These are phyloP conservation scores for Candida ulmi DNA, from an alignment of 805 yeast genomes.

Conservation along the genomic window DNA sequence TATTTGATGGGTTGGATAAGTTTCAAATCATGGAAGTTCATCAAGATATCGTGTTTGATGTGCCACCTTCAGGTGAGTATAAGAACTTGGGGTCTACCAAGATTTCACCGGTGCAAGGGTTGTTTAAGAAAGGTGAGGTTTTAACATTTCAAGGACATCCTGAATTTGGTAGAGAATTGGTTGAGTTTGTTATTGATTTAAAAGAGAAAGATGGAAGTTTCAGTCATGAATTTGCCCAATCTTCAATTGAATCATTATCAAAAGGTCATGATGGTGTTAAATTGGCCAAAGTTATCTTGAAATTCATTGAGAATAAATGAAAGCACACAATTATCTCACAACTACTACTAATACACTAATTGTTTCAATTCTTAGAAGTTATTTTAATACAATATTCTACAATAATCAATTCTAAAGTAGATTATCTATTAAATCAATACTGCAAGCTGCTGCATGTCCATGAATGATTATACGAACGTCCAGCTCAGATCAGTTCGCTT, in stretches of 20 bases:
- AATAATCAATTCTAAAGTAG: too few species aligned
- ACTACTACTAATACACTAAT: not conserved
- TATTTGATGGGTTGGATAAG: constrained; percentile 15
- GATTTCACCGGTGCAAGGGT: constrained; percentile 61
- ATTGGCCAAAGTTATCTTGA: not conserved
- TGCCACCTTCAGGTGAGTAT: constrained; percentile 34
- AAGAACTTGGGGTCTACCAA: constrained; percentile 47
- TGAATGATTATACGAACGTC: too few species aligned
- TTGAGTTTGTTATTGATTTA: constrained; percentile 12
- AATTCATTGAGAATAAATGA: not conserved
- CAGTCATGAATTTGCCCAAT: not conserved
- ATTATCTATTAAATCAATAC: too few species aligned
- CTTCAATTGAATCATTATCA: not conserved
- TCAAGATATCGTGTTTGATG: constrained; percentile 46
- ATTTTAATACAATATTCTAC: too few species aligned
- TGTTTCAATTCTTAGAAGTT: too few species aligned
- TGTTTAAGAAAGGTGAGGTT: constrained; percentile 44
- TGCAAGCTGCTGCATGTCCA: too few species aligned
- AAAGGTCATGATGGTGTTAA: not conserved
- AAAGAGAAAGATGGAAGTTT: constrained; percentile 1
- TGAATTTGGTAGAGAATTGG: constrained; percentile 45
- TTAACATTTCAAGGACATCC: constrained; percentile 90
- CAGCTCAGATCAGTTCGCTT: too few species aligned
- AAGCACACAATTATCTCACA: too few species aligned
- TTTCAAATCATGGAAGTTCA: constrained; percentile 51